Percentiles rank a stretch among this genome's conserved stretches.
phyloP scores from a whole-genome alignment of 257 asterid species.

The Nyctanthes arbortristis region DNA sequence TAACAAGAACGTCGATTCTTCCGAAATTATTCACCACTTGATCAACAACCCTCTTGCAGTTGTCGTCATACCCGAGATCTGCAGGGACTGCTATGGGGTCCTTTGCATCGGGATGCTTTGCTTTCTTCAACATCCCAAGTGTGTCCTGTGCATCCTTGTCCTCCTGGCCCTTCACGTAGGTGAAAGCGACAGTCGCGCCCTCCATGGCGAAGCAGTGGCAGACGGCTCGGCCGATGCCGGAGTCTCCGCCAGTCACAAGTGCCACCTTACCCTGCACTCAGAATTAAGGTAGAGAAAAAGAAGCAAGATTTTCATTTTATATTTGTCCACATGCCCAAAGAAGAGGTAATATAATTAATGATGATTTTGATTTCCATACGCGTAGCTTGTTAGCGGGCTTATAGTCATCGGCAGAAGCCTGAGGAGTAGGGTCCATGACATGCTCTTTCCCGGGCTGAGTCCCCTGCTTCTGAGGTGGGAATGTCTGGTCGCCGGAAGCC shows the following conservation, averaged over 20 bases:
- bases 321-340: no score
- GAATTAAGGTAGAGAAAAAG: neutral
- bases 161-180: slow-evolving; percentile 66
- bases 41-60: slow-evolving; percentile 63
- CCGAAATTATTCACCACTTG: slow-evolving; percentile 53
- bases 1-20: slow-evolving; percentile 61
- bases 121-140: slow-evolving; percentile 37
- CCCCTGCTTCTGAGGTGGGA: slow-evolving; percentile 69
- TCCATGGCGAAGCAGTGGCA: slow-evolving; percentile 59
- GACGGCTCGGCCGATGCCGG: slow-evolving; percentile 79
- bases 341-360: no score
- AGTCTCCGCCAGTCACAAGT: slow-evolving; percentile 72
- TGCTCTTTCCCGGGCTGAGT: slow-evolving; percentile 85
- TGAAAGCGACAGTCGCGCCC: slow-evolving; percentile 79
- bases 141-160: slow-evolving; percentile 75
- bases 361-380: slow-evolving; percentile 28
- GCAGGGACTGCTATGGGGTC: slow-evolving; percentile 62
- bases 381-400: slow-evolving; percentile 65
- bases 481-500: slow-evolving; percentile 53
- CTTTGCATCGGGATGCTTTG: slow-evolving; percentile 46
- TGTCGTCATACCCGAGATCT: slow-evolving; percentile 66
- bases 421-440: slow-evolving; percentile 70
- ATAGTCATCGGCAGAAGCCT: slow-evolving; percentile 31
- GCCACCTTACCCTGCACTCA: slow-evolving; percentile 62
- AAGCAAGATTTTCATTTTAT: neutral